Base-by-base conservation (phyloP, 202 grass and related monocot genomes). In the Carex arenaria region DNA sequence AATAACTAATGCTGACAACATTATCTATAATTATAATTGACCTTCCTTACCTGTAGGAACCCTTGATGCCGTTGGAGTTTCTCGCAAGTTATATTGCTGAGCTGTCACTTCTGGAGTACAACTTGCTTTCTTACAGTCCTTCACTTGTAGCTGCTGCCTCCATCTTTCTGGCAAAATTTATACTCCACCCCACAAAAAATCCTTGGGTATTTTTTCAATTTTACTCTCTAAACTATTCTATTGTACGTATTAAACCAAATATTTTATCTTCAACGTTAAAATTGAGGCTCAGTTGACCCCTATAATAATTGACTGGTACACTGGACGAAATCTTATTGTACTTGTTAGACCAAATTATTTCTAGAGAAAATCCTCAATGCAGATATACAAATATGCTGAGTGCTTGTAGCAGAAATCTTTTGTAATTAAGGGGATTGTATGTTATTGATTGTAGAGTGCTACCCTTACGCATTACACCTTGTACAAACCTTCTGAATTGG, bases 71-170 rank as follows among this genome's bases (percentile, higher is more conserved):
- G 40, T 88, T 98, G 7, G 96, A 98, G 85, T 98, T 95, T 74
- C 89, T 98, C 8, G 91, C 91, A 82, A 93, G 78, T 68, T 98
- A 95, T 70, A 79, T 98, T 23, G 86, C 93, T 54, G 93, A 98
- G 69, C 81, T 95, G 82, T 95, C 96, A 62, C 91, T 95, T 57
- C 85, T 98, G 14, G 93, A 98, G 88, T 95, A 98, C 81, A 93
- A 73, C 80, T 85, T 98, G 26, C 88, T 98, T 64, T 90, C 80
- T 18, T 95, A 93, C 79, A 83, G 87, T 87, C 96, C 96, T 80
- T 98, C 96, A 30, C 72, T 90, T 40, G 64, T 98, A 81, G 93
- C 96, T 52, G 89, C 93, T 70, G 92, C 96, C 3, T 90, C 93
- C 47, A 87, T 93, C 80, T 98, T 98, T 84, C 83, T 95, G 81